Conservation (phyloP, 208 protist species). For the Acanthamoeba sp. region DNA sequence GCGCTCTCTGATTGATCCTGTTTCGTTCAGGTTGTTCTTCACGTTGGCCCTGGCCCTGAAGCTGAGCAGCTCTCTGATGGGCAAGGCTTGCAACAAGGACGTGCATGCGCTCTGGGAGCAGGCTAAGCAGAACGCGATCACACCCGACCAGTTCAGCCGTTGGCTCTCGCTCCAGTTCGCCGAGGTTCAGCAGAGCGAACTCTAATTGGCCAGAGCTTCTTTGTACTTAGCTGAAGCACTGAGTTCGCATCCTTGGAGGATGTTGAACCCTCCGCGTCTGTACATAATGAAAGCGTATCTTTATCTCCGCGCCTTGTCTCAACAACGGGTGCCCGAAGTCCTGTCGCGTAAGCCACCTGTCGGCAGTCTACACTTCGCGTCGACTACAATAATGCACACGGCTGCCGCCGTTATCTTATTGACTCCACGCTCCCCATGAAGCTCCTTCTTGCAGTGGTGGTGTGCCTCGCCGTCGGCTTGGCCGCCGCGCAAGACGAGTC, state of each 20-base stretch:
- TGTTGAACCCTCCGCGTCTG: neutral
- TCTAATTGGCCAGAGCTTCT: neutral
- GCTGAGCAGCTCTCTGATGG: conserved; percentile 29
- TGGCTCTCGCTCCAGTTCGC: neutral
- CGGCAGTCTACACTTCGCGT: no score
- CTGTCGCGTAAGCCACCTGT: no score
- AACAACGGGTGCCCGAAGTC: no score
- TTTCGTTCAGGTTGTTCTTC: conserved; percentile 29
- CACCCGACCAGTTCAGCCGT: neutral
- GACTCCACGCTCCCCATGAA: no score
- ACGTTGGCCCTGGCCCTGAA: conserved; percentile 11
- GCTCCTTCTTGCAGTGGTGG: no score
- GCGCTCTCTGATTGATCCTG: neutral
- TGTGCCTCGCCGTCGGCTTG: neutral
- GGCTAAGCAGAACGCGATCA: neutral
- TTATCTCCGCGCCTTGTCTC: no score
- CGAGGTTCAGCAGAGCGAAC: neutral
- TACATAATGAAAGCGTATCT: no score
- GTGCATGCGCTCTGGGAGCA: conserved; percentile 1
- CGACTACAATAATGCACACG: no score
- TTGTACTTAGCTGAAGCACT: neutral
- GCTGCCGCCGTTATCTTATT: no score
- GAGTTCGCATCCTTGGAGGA: neutral
- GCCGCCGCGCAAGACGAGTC: neutral
- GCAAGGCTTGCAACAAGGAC: neutral